Evolutionary conservation across 2,329 filamentous ascomycete genomes (phyloP), one percentile per base, ranked within the genome.

Genomic region (Ophiocordyceps camponoti-leonardi): DNA sequence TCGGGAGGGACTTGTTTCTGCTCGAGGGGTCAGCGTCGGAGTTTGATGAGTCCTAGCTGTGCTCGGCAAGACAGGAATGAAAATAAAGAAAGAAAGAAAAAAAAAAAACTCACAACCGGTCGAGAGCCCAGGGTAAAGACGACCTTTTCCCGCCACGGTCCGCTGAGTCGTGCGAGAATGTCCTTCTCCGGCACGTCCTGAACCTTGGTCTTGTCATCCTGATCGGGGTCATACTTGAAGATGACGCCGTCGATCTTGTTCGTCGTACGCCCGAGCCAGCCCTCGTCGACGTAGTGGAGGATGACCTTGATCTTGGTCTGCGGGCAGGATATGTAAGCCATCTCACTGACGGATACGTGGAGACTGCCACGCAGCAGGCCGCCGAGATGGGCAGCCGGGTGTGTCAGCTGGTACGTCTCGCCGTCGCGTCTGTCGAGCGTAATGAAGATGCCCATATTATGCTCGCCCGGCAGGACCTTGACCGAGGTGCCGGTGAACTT

Each of bases 401-500:
- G 92, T 6, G 84, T 94, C 50, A 98, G 75, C 59, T 94, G 87
- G 62, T 98, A 98, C 50, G 88, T 84, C 66, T 98, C 92, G 57
- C 90, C 76, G 54, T 82, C 78, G 45, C 84, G 74, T 51, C 79
- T 81, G 55, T 86, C 78, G 23, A 96, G 67, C 11, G 78, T 88
- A 61, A 98, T 81, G 65, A 95, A 98, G 55, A 98, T 96, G 51
- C 92, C 92, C 52, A 93, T 71, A 62, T 98, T 98, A 67, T 94
- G 86, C 58, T 88, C 81, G 50, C 92, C 92, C 0, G 92, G 86
- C 20, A 82, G 80, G 35, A 98, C 90, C 59, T 87, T 86, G 62
- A 98, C 75, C 54, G 85, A 90, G 18, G 92, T 95, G 47, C 92
- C 92, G 1, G 92, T 96, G 65, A 98, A 98, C 63, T 95, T 96